Conservation (phyloP, 257 asterid species). For the Phtheirospermum japonicum region DNA sequence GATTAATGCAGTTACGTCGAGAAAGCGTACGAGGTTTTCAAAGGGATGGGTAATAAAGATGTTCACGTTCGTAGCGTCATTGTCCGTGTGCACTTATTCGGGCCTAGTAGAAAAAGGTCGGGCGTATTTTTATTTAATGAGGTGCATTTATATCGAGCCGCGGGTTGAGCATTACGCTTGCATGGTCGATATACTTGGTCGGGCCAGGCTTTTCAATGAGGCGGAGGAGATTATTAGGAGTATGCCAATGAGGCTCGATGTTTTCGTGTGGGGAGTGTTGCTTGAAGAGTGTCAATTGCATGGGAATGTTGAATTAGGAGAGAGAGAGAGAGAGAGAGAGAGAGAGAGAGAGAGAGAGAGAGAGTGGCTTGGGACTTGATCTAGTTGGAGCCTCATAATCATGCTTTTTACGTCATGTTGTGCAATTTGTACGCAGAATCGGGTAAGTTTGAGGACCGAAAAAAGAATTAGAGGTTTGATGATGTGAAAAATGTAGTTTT, state of each 20-base stretch:
- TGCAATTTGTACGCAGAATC: constrained; percentile 71
- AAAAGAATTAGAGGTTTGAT: constrained; percentile 51
- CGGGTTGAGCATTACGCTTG: constrained; percentile 72
- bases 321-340: no score
- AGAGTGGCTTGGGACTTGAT: constrained; percentile 53
- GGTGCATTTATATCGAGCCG: constrained; percentile 43
- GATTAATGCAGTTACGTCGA: constrained; percentile 68
- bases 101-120: constrained; percentile 65
- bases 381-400: constrained; percentile 57
- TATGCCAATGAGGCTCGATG: constrained; percentile 75
- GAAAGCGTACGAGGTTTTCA: constrained; percentile 55
- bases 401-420: constrained; percentile 61
- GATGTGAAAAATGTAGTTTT: no score
- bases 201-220: constrained; percentile 67
- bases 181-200: constrained; percentile 65
- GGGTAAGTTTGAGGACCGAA: constrained; percentile 52
- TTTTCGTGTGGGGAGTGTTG: constrained; percentile 77
- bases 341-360: no score
- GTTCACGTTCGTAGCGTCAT: constrained; percentile 53
- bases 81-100: constrained; percentile 70
- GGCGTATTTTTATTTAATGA: constrained; percentile 51
- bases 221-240: constrained; percentile 54
- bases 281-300: constrained; percentile 83
- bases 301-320: constrained; percentile 58
- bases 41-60: constrained; percentile 55